Evolutionary conservation across 805 yeast species (phyloP).

Genomic region (Saccharomycopsis olivae): DNA sequence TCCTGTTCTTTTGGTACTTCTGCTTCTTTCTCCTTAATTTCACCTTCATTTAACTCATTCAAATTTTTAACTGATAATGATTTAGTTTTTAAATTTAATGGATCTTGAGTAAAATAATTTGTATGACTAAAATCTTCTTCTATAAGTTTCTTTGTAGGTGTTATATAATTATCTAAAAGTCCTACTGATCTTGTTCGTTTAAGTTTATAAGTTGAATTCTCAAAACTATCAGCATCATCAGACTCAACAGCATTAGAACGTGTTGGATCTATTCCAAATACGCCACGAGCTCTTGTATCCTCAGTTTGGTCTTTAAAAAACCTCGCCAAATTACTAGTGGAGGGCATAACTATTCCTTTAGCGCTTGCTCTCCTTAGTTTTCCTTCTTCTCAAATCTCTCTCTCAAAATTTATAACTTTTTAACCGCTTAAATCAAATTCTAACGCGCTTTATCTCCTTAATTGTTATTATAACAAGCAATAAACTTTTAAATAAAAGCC

Average conservation of each 20-base stretch:
- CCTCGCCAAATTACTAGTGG: too few relatives aligned
- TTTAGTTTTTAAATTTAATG: constrained; percentile 17
- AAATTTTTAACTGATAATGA: constrained; percentile 8
- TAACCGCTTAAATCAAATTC: too few relatives aligned
- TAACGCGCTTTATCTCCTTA: too few relatives aligned
- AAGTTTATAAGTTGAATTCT: constrained; percentile 57
- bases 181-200: constrained; percentile 82
- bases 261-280: constrained; percentile 27
- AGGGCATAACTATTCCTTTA: too few relatives aligned
- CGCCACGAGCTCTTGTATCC: neutral
- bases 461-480: too few relatives aligned
- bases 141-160: constrained; percentile 31
- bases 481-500: too few relatives aligned
- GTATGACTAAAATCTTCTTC: constrained; percentile 24
- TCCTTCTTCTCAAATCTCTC: too few relatives aligned
- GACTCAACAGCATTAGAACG: constrained; percentile 54
- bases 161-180: constrained; percentile 58
- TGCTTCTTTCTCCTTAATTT: too few relatives aligned
- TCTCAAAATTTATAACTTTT: too few relatives aligned
- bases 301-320: neutral
- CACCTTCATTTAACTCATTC: constrained; percentile 5
- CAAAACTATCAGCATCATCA: constrained; percentile 57
- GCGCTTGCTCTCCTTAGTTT: too few relatives aligned
- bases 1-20: neutral
- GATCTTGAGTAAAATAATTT: constrained; percentile 16